Evolutionary conservation across 2,329 filamentous ascomycete species (phyloP).

Genomic region (Arthrinium puccinioides): DNA sequence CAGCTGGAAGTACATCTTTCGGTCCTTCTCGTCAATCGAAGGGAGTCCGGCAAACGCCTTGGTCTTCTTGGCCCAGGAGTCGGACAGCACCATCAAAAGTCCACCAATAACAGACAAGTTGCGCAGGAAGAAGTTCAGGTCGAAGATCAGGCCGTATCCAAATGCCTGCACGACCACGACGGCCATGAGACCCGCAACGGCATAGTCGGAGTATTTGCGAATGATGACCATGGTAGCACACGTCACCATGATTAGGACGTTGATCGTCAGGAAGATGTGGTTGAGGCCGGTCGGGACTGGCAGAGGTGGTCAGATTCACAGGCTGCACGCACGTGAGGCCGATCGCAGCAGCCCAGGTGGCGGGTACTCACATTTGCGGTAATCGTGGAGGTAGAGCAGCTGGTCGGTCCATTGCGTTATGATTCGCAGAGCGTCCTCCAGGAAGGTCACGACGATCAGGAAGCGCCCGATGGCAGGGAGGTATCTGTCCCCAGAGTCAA

Average conservation of each 20-base stretch:
- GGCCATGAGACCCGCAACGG: constrained; percentile 79
- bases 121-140: constrained; percentile 99
- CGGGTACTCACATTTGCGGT: constrained; percentile 83
- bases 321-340: too few relatives aligned
- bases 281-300: constrained; percentile 82
- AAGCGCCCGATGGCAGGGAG: constrained; percentile 94
- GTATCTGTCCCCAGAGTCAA: constrained; percentile 50
- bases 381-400: constrained; percentile 85
- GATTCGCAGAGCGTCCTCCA: constrained; percentile 94
- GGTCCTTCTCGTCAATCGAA: constrained; percentile 94
- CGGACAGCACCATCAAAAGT: constrained; percentile 93
- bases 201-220: constrained; percentile 88
- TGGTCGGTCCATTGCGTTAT: constrained; percentile 97
- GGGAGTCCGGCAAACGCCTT: constrained; percentile 94
- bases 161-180: constrained; percentile 92
- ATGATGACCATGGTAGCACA: constrained; percentile 84
- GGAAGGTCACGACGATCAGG: constrained; percentile 94
- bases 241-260: constrained; percentile 78
- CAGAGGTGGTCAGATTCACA: constrained; percentile 14
- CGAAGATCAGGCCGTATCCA: constrained; percentile 96
- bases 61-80: constrained; percentile 96
- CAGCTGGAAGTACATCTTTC: constrained; percentile 99
- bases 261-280: constrained; percentile 85
- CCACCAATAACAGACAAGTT: constrained; percentile 97
- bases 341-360: too few relatives aligned